Evolutionary conservation across 208 protist genomes (phyloP), one percentile per base, ranked within the genome.

Genomic region (Phytomonas sp.): DNA sequence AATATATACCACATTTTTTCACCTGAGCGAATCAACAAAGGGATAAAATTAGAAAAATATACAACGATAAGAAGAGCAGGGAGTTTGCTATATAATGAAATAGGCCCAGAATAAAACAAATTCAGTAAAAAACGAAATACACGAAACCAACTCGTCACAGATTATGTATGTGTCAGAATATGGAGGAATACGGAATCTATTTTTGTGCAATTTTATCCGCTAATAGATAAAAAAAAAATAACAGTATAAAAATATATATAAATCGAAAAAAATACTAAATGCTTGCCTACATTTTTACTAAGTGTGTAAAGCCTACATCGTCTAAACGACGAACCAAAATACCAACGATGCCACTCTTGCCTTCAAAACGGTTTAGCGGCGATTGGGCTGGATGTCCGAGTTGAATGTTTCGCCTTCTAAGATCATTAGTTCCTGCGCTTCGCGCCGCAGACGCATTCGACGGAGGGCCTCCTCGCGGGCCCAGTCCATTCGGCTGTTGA

Each of bases 401-500:
- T 84, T 49, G 80, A 95, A 95, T 31, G 67, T 80, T 66, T 91
- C 80, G 34, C 83, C 90, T 66, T 95, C 90, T 31, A 95, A 69
- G 36, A 95, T 88, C 87, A 95, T 95, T 36, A 95, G 80, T 72
- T 95, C 90, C 71, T 95, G 87, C 2, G 90, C 90, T 56, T 95
- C 90, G 40, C 90, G 80, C 65, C 90, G 80, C 62, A 95, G 74
- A 76, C 90, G 85, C 90, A 95, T 95, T 68, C 90, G 87, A 33
- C 90, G 90, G 49, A 95, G 81, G 56, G 90, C 90, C 77, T 95
- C 90, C 69, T 95, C 90, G 42, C 87, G 77, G 29, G 90, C 90
- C 90, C 90, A 95, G 75, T 95, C 87, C 86, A 92, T 93, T 33
- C 83, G 82, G 63, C 79, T 85, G 76, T 91, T 91, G 63, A 87